Percentiles rank a stretch among this genome's conserved stretches.
These are phyloP conservation scores for Fusarium sp. DNA, from an alignment of 2,329 filamentous ascomycete genomes.

Conservation along the genomic window DNA sequence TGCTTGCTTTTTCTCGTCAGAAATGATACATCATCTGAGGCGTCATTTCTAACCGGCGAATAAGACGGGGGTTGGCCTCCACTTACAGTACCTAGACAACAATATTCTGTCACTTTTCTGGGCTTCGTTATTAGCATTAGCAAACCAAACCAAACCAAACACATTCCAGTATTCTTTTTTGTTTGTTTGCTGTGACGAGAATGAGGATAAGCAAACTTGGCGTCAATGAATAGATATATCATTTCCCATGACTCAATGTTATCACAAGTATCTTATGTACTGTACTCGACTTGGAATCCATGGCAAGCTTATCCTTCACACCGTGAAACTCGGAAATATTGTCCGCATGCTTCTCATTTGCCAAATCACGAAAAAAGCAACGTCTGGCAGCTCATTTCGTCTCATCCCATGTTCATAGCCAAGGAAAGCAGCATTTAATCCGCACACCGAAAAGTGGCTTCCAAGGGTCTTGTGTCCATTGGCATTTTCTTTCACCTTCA, in stretches of 20 bases:
- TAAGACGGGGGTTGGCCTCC: constrained; percentile 11
- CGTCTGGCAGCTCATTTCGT: constrained; percentile 10
- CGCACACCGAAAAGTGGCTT: constrained; percentile 14
- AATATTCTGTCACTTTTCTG: constrained; percentile 3
- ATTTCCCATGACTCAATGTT: not conserved
- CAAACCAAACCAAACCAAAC: not conserved
- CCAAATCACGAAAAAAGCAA: constrained; percentile 24
- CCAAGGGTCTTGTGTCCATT: not conserved
- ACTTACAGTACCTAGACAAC: not conserved
- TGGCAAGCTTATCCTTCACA: not conserved
- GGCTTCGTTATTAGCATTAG: not conserved
- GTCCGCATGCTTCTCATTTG: not conserved
- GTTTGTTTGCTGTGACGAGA: not conserved
- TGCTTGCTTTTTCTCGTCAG: constrained; percentile 5
- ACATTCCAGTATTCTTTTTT: not conserved
- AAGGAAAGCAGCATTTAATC: not conserved
- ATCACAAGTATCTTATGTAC: not conserved
- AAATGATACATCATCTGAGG: constrained; percentile 33
- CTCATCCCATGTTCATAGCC: not conserved
- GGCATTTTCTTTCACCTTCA: not conserved
- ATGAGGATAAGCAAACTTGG: not conserved
- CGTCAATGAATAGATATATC: not conserved
- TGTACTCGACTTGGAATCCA: not conserved
- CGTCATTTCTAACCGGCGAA: constrained; percentile 18
- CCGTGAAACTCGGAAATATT: not conserved